Base-by-base conservation (phyloP, 108 stramenopile species). In the Schizochytrium sp. region DNA sequence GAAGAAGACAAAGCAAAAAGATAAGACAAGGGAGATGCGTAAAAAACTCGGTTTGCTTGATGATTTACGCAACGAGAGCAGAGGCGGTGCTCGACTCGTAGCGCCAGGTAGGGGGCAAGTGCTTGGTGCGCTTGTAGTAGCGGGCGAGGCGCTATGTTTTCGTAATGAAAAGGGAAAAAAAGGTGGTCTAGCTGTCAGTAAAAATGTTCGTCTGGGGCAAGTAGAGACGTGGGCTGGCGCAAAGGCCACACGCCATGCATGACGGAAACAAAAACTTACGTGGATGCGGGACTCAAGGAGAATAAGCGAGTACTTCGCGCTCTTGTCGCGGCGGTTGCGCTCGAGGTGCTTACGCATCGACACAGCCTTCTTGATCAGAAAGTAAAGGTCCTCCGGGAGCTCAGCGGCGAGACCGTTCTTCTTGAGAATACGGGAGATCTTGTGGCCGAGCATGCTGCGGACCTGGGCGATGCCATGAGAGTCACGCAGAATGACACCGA, bases 321-420 rank as follows among this genome's bases (percentile, higher is more conserved):
- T 98, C 96, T 98, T 99, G 94, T 99, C 99, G 93, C 98, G 96
- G 90, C 98, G 96, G 95, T 99, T 99, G 90, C 96, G 94, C 93
- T 99, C 98, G 90, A 99, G 95, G 93, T 99, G 99, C 97, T 99
- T 99, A 91, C 99, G 97, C 53, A 99, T 98, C 87, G 97, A 95
- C 87, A 99, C 99, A 59, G 99, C 99, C 96, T 99, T 99, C 97
- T 99, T 99, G 97, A 99, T 99, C 59, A 99, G 94, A 97, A 98
- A 98, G 97, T 99, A 99, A 76, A 99, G 93, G 93, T 99, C 99
- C 96, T 99, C 99, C 8, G 99, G 99, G 92, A 99, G 97, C 92
- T 99, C 99, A 41, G 99, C 98, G 83, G 99, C 98, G 58, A 99
- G 97, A 88, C 98, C 98, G 90, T 97, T 95, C 90, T 97, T 96